These are phyloP conservation scores for Austroboletus niveus DNA, from an alignment of 1,284 basidiomycete genomes.

Conservation along the genomic window DNA sequence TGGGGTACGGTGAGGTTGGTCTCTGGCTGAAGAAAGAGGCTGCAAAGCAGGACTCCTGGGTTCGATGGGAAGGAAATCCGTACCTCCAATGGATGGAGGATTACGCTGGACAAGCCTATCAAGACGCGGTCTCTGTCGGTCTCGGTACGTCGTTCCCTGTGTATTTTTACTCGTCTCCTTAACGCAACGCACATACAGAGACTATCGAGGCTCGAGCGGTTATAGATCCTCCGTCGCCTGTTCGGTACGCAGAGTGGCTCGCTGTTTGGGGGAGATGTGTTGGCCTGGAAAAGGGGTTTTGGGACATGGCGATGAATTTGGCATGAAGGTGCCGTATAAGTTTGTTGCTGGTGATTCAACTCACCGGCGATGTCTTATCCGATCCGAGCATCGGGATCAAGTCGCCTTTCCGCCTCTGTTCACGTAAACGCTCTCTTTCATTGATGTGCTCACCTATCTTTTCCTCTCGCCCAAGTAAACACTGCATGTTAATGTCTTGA, in stretches of 20 bases:
- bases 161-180: too few species aligned
- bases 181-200: slow-evolving; percentile 39
- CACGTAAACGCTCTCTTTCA: too few species aligned
- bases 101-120: slow-evolving; percentile 72
- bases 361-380: too few species aligned
- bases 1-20: slow-evolving; percentile 96
- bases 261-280: slow-evolving; percentile 80
- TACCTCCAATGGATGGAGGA: slow-evolving; percentile 84
- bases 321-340: slow-evolving; percentile 20
- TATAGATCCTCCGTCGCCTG: slow-evolving; percentile 62
- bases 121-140: slow-evolving; percentile 67
- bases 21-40: slow-evolving; percentile 70
- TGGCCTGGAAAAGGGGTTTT: slow-evolving; percentile 82
- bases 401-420: too few species aligned
- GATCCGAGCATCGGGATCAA: too few species aligned
- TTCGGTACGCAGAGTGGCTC: slow-evolving; percentile 65
- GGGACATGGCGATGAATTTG: slow-evolving; percentile 77
- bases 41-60: slow-evolving; percentile 47
- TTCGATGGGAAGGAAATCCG: slow-evolving; percentile 63
- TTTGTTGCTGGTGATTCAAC: too few species aligned
- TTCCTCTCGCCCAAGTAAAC: too few species aligned
- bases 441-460: too few species aligned
- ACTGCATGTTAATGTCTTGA: too few species aligned
- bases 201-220: slow-evolving; percentile 60
- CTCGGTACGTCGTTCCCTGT: slow-evolving; percentile 50